Conservation (phyloP, 352 stramenopile genomes). For the Aphanomyces cochlioides region DNA sequence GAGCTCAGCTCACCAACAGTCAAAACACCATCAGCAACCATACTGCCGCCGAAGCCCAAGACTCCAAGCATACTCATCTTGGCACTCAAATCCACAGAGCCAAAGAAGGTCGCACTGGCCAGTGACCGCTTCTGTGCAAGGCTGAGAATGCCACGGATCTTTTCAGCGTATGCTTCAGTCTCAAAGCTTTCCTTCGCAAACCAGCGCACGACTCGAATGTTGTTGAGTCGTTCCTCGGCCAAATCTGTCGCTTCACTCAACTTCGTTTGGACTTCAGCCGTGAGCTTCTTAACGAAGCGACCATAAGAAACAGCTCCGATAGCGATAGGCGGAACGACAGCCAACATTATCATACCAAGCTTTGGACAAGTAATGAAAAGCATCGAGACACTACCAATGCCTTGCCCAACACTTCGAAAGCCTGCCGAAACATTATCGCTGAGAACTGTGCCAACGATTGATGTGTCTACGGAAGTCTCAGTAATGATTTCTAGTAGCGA, state of each 20-base stretch:
- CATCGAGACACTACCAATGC: constrained; percentile 81
- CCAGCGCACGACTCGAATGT: constrained; percentile 90
- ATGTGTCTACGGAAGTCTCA: constrained; percentile 56
- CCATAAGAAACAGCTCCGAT: constrained; percentile 85
- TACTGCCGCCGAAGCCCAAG: constrained; percentile 89
- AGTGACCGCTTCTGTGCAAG: constrained; percentile 69
- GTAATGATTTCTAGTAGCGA: not conserved
- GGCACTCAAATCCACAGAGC: constrained; percentile 73
- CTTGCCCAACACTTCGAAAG: constrained; percentile 78
- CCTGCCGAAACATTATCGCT: constrained; percentile 83
- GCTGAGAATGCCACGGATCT: constrained; percentile 58
- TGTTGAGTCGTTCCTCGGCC: constrained; percentile 90
- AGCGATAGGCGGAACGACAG: constrained; percentile 89
- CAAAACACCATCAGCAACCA: constrained; percentile 82
- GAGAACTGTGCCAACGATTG: constrained; percentile 89
- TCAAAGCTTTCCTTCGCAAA: constrained; percentile 82
- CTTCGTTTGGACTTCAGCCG: constrained; percentile 85
- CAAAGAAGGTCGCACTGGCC: constrained; percentile 81
- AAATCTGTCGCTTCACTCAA: constrained; percentile 89
- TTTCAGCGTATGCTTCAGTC: constrained; percentile 48
- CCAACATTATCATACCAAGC: constrained; percentile 87
- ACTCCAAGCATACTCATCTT: constrained; percentile 88
- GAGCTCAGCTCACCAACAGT: constrained; percentile 89
- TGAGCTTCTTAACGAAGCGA: constrained; percentile 79
- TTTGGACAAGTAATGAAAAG: constrained; percentile 89